Base-by-base conservation (phyloP, 2,329 filamentous ascomycete species). In the Epichloe brachyelytri region DNA sequence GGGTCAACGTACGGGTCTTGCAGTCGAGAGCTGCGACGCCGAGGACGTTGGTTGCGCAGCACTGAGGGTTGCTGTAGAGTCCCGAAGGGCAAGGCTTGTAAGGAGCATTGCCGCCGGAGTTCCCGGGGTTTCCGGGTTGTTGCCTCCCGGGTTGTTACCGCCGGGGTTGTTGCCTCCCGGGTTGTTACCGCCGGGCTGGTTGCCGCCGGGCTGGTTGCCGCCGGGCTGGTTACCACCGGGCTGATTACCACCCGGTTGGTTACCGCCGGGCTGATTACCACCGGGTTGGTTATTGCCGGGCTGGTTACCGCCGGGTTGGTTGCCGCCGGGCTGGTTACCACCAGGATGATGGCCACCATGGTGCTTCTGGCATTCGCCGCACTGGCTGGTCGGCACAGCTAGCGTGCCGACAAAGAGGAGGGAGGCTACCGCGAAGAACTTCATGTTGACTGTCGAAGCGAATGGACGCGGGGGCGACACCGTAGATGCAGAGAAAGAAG, bases 321-420 rank as follows among this genome's bases (percentile, higher is more conserved):
- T 40, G 14, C 43, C 48, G 1, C 51, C 51, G n/a, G 26, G 46
- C 40, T 46, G 19, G 7, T 46, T 17, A 15, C 41, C n/a, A 19
- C 34, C 30, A 17, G 41, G 47, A 15, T 39, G 49, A 22, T 50
- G 26, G 26, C 26, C 22, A 0, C 22, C 26, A 30, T 30, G 44
- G 37, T 48, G 51, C 3, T 30, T 30, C 30, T 46, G 43, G 45
- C 49, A 50, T 11, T 46, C 50, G 22, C 50, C 46, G 20, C 40
- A 37, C 14, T 43, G 33, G 48, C 30, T 37, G 12, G 52, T 48
- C 4, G 56, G 56, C n/a, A 58, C 53, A 30, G 56, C 56, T 8
- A 57, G 51, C 17, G 51, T 48, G 37, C 53, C 47, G 33, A 46
- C 55, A 30, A 57, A 36, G 20, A 57, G 54, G 38, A 57, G 43